Evolutionary conservation across 495 filamentous ascomycete species (phyloP), one percentile per base, ranked within the genome.

Genomic region (Hyphodiscus hymeniophilus): DNA sequence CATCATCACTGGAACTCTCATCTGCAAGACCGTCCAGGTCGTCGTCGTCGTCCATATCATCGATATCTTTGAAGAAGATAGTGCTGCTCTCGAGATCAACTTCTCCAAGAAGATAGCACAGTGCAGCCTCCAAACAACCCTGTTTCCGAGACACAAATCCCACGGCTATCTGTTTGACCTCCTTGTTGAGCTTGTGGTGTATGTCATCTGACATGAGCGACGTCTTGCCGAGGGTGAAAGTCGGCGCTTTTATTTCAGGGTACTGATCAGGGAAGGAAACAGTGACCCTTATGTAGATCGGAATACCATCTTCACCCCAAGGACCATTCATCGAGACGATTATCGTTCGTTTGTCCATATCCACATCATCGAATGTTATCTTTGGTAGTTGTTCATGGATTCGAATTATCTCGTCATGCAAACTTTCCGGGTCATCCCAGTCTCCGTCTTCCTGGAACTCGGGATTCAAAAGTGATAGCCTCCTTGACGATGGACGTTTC

Each of bases 371-470:
- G 64, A 90, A 94, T 40, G 69, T 78, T 31, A 95, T 85, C 60
- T 94, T 94, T 7, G 77, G 81, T 52, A 90, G 86, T 51, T 83
- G 88, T 24, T 80, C 79, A 44, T 84, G 85, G 22, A 94, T 87
- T 17, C 85, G 78, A 16, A 88, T 79, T 36, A 95, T 87, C 61
- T 96, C 90, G 52, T 94, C 89, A 41, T 87, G 86, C 21, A 95
- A 68, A 11, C 81, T 82, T 63, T 94, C 88, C 3, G 79, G 79
- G 15, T 79, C 72, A 53, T 85, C 87, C 85, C 87, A 91, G 30
- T 77, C 68, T 30, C 38, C 53, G 15, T 56, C 66, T 17, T 60
- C 65, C 30, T 73, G 67, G 42, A 58, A 59, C 15, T 58, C 54
- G 3, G 54, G 55, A 42, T 50, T 49, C 10, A 60, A 31, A 17